Percentiles rank a stretch among this genome's conserved stretches.
Conservation (phyloP, 495 filamentous ascomycete genomes). For the Echria macrotheca region DNA sequence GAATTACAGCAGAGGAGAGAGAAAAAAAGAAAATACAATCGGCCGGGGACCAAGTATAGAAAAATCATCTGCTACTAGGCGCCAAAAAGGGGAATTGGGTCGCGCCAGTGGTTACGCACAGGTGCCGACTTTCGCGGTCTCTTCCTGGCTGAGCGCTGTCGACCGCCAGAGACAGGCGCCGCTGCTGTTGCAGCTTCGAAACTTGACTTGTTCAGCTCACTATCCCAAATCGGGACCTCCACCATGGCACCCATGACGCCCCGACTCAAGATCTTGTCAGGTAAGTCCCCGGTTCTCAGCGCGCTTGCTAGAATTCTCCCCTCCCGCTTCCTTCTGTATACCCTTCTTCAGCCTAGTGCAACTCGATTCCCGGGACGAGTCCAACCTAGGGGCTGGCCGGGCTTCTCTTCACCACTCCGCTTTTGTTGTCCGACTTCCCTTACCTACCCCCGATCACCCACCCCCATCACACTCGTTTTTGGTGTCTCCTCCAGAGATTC, state of each 20-base stretch:
- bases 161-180: conserved; percentile 20
- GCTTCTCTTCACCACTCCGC: conserved; percentile 29
- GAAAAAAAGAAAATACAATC: conserved; percentile 4
- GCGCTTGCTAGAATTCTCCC: conserved; percentile 19
- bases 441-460: conserved; percentile 18
- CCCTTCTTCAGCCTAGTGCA: conserved; percentile 29
- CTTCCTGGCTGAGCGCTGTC: conserved; percentile 23
- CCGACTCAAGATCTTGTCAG: conserved; percentile 50
- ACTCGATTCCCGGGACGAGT: conserved; percentile 21
- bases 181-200: conserved; percentile 29
- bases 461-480: conserved; percentile 33
- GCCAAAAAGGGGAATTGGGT: conserved; percentile 16
- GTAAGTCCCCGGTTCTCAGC: conserved; percentile 33
- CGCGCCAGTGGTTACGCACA: conserved; percentile 16
- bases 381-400: conserved; percentile 30
- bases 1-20: conserved; percentile 3
- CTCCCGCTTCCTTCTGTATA: conserved; percentile 24
- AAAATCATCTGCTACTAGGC: conserved; percentile 3
- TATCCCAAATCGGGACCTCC: conserved; percentile 39
- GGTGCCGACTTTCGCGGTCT: conserved; percentile 17
- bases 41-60: conserved; percentile 6
- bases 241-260: conserved; percentile 48
- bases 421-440: too few relatives aligned
- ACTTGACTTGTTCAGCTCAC: conserved; percentile 30
- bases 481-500: too few relatives aligned